Percentiles rank a stretch among this genome's conserved stretches.
phyloP scores from a whole-genome alignment of 345 rosid species.

The Eucalyptus sp. region DNA sequence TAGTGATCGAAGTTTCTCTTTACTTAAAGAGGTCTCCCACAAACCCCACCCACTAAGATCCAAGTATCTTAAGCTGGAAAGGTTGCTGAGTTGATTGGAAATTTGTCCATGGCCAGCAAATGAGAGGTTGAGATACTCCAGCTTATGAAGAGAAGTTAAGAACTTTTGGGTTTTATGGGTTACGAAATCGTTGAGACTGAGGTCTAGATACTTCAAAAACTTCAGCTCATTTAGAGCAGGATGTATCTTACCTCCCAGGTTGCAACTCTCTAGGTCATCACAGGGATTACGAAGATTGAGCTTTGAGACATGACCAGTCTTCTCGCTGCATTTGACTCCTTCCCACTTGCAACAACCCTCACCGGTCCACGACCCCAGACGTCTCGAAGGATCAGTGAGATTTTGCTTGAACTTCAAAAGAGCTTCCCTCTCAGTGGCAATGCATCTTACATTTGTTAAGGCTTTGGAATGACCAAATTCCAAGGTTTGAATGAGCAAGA shows the following conservation, averaged over 20 bases:
- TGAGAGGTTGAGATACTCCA: not conserved
- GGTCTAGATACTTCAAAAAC: not conserved
- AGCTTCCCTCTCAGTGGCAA: not conserved
- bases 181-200: not conserved
- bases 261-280: not conserved
- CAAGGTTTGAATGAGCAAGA: not conserved
- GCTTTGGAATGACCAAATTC: not conserved
- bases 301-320: not conserved
- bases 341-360: not conserved
- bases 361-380: not conserved
- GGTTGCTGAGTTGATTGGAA: not conserved
- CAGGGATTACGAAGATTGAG: slow-evolving; percentile 10
- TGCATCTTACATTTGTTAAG: not conserved
- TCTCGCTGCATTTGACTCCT: not conserved
- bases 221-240: not conserved
- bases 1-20: not conserved
- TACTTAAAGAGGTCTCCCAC: not conserved
- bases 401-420: not conserved
- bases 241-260: not conserved
- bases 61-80: not conserved
- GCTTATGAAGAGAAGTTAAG: not conserved
- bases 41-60: not conserved
- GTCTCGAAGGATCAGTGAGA: not conserved
- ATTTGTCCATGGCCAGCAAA: not conserved
- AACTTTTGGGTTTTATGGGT: not conserved